phyloP scores from a whole-genome alignment of 768 basidiomycete genomes.

The Tricholoma bakamatsutake region DNA sequence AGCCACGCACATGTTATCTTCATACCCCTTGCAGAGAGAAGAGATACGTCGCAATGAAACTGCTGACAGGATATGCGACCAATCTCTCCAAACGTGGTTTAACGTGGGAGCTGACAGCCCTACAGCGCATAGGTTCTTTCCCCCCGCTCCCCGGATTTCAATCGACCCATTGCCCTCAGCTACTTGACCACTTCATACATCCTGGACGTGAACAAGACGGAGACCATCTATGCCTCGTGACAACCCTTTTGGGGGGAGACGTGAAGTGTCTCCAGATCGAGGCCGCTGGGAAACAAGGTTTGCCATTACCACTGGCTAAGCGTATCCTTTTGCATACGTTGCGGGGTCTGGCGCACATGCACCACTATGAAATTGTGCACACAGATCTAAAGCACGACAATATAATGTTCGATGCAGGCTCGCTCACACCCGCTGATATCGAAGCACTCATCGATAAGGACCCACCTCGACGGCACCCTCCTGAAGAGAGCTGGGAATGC shows the following conservation, averaged over 20 bases:
- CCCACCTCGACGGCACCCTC: conserved; percentile 16
- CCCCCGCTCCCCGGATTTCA: conserved; percentile 1
- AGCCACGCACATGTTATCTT: too few species aligned
- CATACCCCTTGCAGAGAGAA: conserved; percentile 11
- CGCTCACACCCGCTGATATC: neutral
- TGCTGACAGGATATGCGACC: conserved; percentile 21
- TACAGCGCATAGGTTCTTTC: conserved; percentile 7
- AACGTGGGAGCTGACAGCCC: conserved; percentile 19
- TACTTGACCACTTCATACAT: conserved; percentile 18
- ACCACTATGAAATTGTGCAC: conserved; percentile 6
- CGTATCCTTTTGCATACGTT: neutral
- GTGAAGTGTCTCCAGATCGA: conserved; percentile 12
- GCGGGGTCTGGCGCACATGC: neutral
- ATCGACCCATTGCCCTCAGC: conserved; percentile 13
- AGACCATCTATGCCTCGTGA: conserved; percentile 22
- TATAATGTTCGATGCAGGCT: neutral
- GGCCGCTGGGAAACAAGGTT: conserved; percentile 4
- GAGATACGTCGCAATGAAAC: conserved; percentile 26
- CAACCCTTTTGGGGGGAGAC: conserved; percentile 10
- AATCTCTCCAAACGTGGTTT: conserved; percentile 11
- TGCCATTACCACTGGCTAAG: conserved; percentile 19
- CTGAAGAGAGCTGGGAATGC: conserved; percentile 16
- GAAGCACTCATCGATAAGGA: conserved; percentile 11
- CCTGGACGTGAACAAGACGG: conserved; percentile 19
- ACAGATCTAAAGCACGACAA: conserved; percentile 27